phyloP scores from a whole-genome alignment of 257 asterid genomes.

The Paraleonurus japonicus region DNA sequence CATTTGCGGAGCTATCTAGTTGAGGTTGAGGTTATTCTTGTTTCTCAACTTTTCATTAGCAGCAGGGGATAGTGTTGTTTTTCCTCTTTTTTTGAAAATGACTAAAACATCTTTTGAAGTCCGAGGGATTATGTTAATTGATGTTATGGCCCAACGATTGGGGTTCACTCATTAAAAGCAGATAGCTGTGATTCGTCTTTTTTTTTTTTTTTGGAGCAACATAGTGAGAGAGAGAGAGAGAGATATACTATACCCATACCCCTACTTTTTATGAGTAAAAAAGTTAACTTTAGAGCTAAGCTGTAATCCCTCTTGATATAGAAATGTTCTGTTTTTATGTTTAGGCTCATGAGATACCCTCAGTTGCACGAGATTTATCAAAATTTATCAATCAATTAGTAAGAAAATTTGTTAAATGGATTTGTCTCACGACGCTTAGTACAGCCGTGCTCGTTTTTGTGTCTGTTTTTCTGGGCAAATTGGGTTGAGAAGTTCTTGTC shows the following conservation, averaged over 20 bases:
- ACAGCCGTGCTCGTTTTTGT: neutral
- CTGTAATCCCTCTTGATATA: neutral
- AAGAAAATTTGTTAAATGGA: neutral
- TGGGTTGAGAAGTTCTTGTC: neutral
- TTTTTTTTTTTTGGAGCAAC: no score
- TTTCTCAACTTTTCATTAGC: neutral
- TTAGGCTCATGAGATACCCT: neutral
- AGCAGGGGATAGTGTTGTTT: neutral
- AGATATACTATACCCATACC: no score
- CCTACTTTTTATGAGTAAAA: neutral
- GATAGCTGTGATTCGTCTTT: neutral
- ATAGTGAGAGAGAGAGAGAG: neutral
- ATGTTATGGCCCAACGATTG: slow-evolving; percentile 12
- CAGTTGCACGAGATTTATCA: neutral
- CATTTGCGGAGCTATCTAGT: neutral
- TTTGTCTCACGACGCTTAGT: neutral
- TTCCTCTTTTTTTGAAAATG: neutral
- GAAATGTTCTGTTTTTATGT: neutral
- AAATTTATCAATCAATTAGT: neutral
- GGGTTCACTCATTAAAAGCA: neutral
- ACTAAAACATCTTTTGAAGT: neutral
- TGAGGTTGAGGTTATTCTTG: no score
- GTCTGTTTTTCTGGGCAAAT: neutral
- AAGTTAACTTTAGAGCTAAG: neutral
- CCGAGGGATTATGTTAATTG: neutral